Evolutionary conservation across 2,329 filamentous ascomycete species (phyloP), one percentile per base, ranked within the genome.

Genomic region (Aspergillus spinulosporus): DNA sequence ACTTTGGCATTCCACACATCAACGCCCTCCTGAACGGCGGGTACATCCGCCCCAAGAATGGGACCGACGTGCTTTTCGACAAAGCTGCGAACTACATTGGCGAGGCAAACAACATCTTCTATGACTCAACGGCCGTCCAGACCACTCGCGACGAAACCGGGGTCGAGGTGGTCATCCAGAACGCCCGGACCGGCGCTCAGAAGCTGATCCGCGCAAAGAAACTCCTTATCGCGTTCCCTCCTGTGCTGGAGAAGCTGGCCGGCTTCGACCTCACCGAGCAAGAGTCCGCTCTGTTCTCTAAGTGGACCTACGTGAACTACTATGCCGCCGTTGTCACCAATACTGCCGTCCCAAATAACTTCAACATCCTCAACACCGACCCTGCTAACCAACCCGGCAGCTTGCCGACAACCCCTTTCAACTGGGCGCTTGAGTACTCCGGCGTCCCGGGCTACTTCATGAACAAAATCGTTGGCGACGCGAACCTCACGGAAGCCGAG

Each of bases 261-360:
- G 63, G 62, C 0, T 76, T 78, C 57, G 74, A 74, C 53, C 65
- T 80, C 4, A 64, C 62, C 36, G 1, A 47, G 0, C 39, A 60
- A 0, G 79, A 82, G 54, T 49, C 14, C 1, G 21, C 42, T 0
- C 61, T 77, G 7, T 76, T 78, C 57, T 14, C 53, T 2, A 68
- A 76, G 53, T 76, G 77, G 58, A 57, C 49, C n/a, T 69, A 71
- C 53, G 69, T 59, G 0, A 70, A 62, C 1, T 79, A 76, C 66
- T 80, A 75, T 59, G 70, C 68, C 3, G 66, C 60, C 3, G 47
- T 80, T 0, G 45, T 80, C 3, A 68, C 66, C 2, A 74, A 76
- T 43, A 76, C 74, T 2, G 73, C 73, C 1, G 47, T 79, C 4
- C 67, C 73, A 1, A 59, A 59, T 12, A 62, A 58, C 21, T 9